Base-by-base conservation (phyloP, 176 grass and related monocot species). In the Pontederia crassipes region DNA sequence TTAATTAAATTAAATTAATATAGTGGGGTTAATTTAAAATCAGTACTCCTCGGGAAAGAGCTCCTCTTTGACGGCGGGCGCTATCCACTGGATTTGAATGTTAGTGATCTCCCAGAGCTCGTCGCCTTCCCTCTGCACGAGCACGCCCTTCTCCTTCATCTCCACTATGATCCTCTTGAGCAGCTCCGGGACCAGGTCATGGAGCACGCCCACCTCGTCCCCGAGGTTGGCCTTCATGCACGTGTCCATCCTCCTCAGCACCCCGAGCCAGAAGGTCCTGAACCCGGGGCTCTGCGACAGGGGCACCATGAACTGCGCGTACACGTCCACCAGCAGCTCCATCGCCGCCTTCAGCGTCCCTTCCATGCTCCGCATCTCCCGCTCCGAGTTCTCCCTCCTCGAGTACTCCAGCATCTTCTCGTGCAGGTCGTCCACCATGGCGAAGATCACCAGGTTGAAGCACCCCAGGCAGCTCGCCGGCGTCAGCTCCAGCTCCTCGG, bases 361-460 rank as follows among this genome's bases (percentile, higher is more conserved):
- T 55, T 83, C 86, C 91, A 95, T 90, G 83, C 85, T 89, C 64
- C 75, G 20, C 52, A 82, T 90, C 80, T 95, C 91, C 55, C 72
- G 68, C 74, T 95, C 83, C n/a, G 78, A 81, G 8, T 85, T 85
- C 15, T 82, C 78, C 8, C 86, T 69, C 47, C 75, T 55, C 47
- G 86, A 90, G 79, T 96, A 97, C 79, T 97, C 92, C n/a, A 90
- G 52, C 72, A 81, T 91, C 80, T 97, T 97, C 81, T 85, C 86
- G 26, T 85, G 84, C 67, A 97, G 82, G 48, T 97, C 86, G 40
- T 97, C 92, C 17, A 85, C 87, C 92, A 88, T 88, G 16, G 87
- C 83, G 67, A 91, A 90, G 69, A 88, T 84, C 3, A 90, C 77
- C 26, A 88, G 83, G 78, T 97, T 97, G 79, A 97, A 91, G 76